Evolutionary conservation across 345 rosid species (phyloP), one percentile per base, ranked within the genome.

Genomic region (Odontarrhena argentea): DNA sequence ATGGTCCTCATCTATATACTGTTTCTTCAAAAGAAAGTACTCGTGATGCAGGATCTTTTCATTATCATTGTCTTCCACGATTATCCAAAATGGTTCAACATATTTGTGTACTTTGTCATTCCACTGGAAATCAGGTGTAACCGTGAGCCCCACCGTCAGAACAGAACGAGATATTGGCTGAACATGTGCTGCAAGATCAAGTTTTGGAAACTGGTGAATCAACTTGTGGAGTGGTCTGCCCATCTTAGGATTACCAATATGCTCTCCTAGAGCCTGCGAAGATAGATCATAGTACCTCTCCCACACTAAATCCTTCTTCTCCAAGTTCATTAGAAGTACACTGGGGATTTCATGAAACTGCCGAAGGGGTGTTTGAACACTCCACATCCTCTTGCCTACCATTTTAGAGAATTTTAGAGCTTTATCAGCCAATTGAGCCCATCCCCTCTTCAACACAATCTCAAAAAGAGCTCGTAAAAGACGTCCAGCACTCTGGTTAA

Each of bases 371-470:
- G 91, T 89, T 60, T 92, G 96, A 72, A 89, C 88, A 79, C 83
- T 85, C 96, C 98, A 89, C 87, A 92, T 92, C 80, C 93, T 85
- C 85, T 78, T 92, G 42, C 74, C 82, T 55, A 92, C 83, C 96
- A 92, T 87, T 67, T 89, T 92, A 75, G 91, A 83, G 73, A 92
- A 75, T 55, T 87, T 87, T 67, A 92, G 68, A 74, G 93, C 93
- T 74, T 89, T 92, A 77, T 87, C 96, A 28, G 96, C 77, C 56
- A 89, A 53, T 67, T 86, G 97, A 14, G 86, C 90, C 97, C 98
- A 92, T 32, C 98, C 96, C 50, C 88, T 75, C 79, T 86, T 92
- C 78, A 92, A 70, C 65, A 81, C 88, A 67, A 89, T 88, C 76
- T 87, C 92, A 76, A 87, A 92, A 54, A 84, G 88, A 49, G 98